Conservation (phyloP, 306 rosid genomes). For the Acacia confusa region DNA sequence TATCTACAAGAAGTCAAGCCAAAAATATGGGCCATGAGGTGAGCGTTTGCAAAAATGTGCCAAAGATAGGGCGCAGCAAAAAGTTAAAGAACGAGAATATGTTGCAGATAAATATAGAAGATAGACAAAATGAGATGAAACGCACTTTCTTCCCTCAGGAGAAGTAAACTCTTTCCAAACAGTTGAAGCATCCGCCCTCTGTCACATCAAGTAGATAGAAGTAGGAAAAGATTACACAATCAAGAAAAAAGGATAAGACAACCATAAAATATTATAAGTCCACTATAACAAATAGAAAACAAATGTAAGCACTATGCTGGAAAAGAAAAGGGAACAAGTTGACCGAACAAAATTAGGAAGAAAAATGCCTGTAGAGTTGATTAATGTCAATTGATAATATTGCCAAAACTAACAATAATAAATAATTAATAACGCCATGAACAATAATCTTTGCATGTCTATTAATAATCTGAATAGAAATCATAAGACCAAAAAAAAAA, state of each 20-base stretch:
- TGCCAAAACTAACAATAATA: conserved; percentile 14
- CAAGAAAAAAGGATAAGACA: conserved; percentile 18
- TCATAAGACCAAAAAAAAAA: background rate
- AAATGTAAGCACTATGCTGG: conserved; percentile 7
- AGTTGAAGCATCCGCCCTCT: conserved; percentile 99
- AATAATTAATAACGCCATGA: conserved; percentile 17
- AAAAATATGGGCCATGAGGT: conserved; percentile 20
- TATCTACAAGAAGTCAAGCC: conserved; percentile 61
- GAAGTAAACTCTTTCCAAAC: conserved; percentile 97
- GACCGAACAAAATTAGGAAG: conserved; percentile 25
- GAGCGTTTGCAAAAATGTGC: conserved; percentile 13
- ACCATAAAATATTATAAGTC: background rate
- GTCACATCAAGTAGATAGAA: conserved; percentile 55
- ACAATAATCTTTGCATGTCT: conserved; percentile 7
- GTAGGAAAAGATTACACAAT: conserved; percentile 30
- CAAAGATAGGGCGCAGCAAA: conserved; percentile 21
- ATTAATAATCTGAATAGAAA: conserved; percentile 12
- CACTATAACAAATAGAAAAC: background rate
- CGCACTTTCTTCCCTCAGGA: conserved; percentile 93
- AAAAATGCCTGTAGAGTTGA: conserved; percentile 10
- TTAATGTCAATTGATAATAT: conserved; percentile 8
- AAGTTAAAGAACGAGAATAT: background rate
- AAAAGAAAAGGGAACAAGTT: conserved; percentile 12
- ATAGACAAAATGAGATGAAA: conserved; percentile 10
- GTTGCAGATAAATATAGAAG: background rate